phyloP scores from a whole-genome alignment of 257 asterid species.

The Fraxinus excelsior region DNA sequence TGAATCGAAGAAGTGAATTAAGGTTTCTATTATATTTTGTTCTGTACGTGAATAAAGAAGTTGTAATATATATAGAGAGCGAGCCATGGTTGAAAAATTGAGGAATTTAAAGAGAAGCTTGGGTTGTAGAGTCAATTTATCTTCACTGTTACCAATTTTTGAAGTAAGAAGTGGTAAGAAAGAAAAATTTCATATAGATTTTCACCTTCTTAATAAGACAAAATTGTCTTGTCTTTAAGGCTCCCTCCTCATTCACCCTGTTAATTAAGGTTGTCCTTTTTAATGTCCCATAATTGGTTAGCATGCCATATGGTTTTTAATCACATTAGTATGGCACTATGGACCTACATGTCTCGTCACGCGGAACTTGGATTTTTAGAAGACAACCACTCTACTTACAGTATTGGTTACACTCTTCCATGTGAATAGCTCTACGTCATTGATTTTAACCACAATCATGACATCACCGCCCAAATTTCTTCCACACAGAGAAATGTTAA shows the following conservation, averaged over 20 bases:
- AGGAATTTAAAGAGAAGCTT: slow-evolving; percentile 51
- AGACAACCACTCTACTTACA: not conserved
- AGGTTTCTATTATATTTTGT: slow-evolving; percentile 25
- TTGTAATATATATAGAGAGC: slow-evolving; percentile 9
- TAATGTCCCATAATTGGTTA: not conserved
- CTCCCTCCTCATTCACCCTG: slow-evolving; percentile 37
- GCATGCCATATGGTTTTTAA: slow-evolving; percentile 7
- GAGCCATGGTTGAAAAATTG: slow-evolving; percentile 33
- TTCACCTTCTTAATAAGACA: slow-evolving; percentile 36
- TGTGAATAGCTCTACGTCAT: too few relatives aligned
- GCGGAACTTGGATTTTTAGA: slow-evolving; percentile 27
- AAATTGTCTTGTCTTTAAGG: slow-evolving; percentile 26
- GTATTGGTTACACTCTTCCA: too few relatives aligned
- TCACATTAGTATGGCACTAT: not conserved
- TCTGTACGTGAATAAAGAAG: slow-evolving; percentile 22
- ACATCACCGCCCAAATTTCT: too few relatives aligned
- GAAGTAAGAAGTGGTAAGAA: slow-evolving; percentile 32
- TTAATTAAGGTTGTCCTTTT: slow-evolving; percentile 18
- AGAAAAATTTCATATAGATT: slow-evolving; percentile 47
- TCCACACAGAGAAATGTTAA: too few relatives aligned
- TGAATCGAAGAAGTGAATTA: not conserved
- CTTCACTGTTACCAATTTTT: slow-evolving; percentile 30
- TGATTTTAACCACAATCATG: too few relatives aligned
- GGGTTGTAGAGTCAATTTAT: slow-evolving; percentile 59
- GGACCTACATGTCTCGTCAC: not conserved